Conservation (phyloP, 176 grass and related monocot genomes). For the Typha latifolia region DNA sequence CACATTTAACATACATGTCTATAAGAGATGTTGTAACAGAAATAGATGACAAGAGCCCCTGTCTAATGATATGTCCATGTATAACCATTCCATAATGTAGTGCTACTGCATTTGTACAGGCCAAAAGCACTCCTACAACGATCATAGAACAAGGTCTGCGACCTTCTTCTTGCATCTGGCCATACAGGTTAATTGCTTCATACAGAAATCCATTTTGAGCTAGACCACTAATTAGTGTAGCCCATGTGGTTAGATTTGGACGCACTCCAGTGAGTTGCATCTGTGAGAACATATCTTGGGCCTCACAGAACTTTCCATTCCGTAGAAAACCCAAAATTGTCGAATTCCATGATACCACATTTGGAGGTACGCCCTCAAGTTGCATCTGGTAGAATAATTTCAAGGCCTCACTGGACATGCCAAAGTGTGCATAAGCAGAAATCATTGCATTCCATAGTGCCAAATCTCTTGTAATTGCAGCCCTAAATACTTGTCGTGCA, state of each 20-base stretch:
- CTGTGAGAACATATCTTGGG: conserved; percentile 7
- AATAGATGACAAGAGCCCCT: not conserved
- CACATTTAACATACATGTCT: conserved; percentile 1
- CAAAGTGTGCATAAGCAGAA: conserved; percentile 12
- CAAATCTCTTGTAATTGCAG: conserved; percentile 9
- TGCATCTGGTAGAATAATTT: conserved; percentile 19
- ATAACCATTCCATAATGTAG: conserved; percentile 9
- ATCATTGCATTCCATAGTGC: conserved; percentile 16
- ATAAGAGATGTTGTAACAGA: conserved; percentile 12
- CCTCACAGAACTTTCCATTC: conserved; percentile 10
- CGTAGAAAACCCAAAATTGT: conserved; percentile 13
- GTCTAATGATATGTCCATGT: conserved; percentile 15
- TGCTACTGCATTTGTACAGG: conserved; percentile 1
- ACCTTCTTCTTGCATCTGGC: conserved; percentile 11
- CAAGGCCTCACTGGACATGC: conserved; percentile 6
- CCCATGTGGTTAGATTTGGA: conserved; percentile 17
- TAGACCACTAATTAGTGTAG: conserved; percentile 13
- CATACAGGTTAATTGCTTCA: conserved; percentile 11
- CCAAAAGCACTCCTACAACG: conserved; percentile 10
- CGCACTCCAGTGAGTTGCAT: conserved; percentile 3
- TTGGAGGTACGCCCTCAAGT: conserved; percentile 1
- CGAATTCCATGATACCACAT: conserved; percentile 21
- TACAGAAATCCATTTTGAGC: conserved; percentile 9
- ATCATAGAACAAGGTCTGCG: not conserved
- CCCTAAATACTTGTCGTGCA: not conserved